Base-by-base conservation (phyloP, 768 basidiomycete genomes). In the Dioszegia aurantiaca region DNA sequence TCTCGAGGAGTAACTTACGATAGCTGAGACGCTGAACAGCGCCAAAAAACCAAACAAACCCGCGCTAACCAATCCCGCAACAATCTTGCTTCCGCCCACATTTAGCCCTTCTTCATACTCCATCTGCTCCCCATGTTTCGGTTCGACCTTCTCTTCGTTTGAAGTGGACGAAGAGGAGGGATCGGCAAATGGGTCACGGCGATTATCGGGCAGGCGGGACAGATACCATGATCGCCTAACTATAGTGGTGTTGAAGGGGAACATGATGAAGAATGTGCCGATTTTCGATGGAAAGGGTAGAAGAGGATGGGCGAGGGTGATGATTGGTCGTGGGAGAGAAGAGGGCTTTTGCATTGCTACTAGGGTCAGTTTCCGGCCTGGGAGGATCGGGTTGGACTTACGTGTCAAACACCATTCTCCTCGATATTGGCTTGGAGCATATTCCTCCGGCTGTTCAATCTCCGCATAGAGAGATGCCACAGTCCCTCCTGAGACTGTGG, bases 81-180 rank as follows among this genome's bases (percentile, higher is more conserved):
- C 55, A 44, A n/a, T 56, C 55, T 63, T 70, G 44, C 57, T 87
- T 87, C 74, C 93, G 90, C 49, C 85, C 84, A 72, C 92, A 43
- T 78, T 78, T 80, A 95, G 90, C 2, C 81, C 68, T 0, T 83
- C 79, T 4, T 89, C 92, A 67, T 93, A 92, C 14, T 74, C 48
- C 1, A 70, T 31, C 55, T 61, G 40, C 23, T 36, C 26, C 6
- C 31, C 36, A 42, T 58, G 31, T 17, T 19, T 17, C 23, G 39
- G 41, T 23, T 58, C 37, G n/a, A n/a, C n/a, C 6, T 40, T 33
- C 31, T 27, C n/a, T 43, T 53, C 17, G 8, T 30, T 17, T 24
- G 19, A 24, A 3, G 8, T 23, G 14, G 19, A 21, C 16, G 33
- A 39, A 45, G 37, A 6, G 8, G 33, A 33, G 33, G n/a, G 9